Evolutionary conservation across 2,329 filamentous ascomycete species (phyloP).

Genomic region (Penicillium brevicompactum): DNA sequence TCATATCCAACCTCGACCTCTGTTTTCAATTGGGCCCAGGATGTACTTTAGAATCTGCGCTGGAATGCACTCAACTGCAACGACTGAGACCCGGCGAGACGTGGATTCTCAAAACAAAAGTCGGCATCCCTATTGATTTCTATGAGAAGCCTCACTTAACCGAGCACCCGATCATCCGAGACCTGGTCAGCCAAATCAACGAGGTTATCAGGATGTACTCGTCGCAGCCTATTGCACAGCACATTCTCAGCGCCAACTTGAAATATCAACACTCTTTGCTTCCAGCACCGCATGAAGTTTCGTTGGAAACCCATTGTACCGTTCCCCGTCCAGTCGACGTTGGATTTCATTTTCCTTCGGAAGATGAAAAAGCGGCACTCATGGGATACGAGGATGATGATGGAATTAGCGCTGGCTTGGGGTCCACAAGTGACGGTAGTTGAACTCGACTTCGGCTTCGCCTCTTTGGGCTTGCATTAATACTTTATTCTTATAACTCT

Average conservation of each 20-base stretch:
- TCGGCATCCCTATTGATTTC: conserved; percentile 21
- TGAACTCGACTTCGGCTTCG: background rate
- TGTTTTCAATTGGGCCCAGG: conserved; percentile 22
- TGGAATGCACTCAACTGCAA: conserved; percentile 19
- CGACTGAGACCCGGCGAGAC: conserved; percentile 35
- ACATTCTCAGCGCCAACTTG: conserved; percentile 29
- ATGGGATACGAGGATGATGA: conserved; percentile 9
- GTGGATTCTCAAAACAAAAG: conserved; percentile 31
- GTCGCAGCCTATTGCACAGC: conserved; percentile 16
- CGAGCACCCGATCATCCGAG: conserved; percentile 19
- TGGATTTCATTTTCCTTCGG: background rate
- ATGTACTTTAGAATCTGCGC: conserved; percentile 25
- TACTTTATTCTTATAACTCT: conserved; percentile 1
- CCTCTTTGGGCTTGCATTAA: background rate
- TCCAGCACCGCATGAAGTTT: conserved; percentile 23
- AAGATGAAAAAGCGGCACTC: background rate
- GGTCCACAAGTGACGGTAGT: conserved; percentile 8
- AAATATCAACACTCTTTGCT: conserved; percentile 37
- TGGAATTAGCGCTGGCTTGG: conserved; percentile 8
- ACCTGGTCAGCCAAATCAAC: conserved; percentile 33
- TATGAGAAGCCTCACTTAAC: conserved; percentile 1
- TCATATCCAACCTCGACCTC: conserved; percentile 27
- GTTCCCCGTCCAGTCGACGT: conserved; percentile 12
- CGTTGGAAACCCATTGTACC: conserved; percentile 25
- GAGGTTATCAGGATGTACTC: conserved; percentile 26